phyloP scores from a whole-genome alignment of 768 basidiomycete species.

The Xerocomellus chrysenteron region DNA sequence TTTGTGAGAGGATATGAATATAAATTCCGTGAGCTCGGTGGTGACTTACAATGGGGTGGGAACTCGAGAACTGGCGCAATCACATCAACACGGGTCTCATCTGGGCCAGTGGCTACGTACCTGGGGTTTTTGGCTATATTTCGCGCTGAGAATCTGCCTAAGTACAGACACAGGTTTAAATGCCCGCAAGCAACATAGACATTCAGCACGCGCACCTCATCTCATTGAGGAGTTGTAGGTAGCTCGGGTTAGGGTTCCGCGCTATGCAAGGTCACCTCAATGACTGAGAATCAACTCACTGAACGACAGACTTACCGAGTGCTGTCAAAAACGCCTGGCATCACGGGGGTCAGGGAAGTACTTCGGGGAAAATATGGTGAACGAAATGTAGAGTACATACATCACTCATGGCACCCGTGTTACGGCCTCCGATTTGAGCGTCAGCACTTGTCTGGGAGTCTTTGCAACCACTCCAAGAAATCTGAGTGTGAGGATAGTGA shows the following conservation, averaged over 20 bases:
- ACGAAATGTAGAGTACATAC: constrained; percentile 38
- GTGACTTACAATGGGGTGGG: constrained; percentile 42
- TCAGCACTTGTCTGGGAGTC: constrained; percentile 84
- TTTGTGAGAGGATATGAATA: neutral
- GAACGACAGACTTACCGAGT: constrained; percentile 39
- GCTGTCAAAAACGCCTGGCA: constrained; percentile 56
- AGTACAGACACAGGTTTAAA: neutral
- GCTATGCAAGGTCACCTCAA: constrained; percentile 25
- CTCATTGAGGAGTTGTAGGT: constrained; percentile 46
- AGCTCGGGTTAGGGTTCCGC: constrained; percentile 49
- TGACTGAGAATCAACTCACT: neutral
- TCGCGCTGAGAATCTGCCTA: constrained; percentile 42
- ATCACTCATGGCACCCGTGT: constrained; percentile 79
- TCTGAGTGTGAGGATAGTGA: constrained; percentile 38
- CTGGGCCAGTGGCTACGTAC: constrained; percentile 10
- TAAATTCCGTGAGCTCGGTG: neutral
- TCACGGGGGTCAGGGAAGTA: neutral
- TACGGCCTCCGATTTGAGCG: constrained; percentile 60
- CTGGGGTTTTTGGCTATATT: constrained; percentile 61
- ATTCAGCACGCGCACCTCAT: constrained; percentile 38
- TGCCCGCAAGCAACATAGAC: neutral
- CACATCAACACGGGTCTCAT: constrained; percentile 6
- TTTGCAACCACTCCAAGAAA: constrained; percentile 84
- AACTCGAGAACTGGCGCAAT: constrained; percentile 37
- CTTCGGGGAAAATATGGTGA: neutral